Evolutionary conservation across 2,329 filamentous ascomycete genomes (phyloP), one percentile per base, ranked within the genome.

Genomic region (Ilyonectria robusta): DNA sequence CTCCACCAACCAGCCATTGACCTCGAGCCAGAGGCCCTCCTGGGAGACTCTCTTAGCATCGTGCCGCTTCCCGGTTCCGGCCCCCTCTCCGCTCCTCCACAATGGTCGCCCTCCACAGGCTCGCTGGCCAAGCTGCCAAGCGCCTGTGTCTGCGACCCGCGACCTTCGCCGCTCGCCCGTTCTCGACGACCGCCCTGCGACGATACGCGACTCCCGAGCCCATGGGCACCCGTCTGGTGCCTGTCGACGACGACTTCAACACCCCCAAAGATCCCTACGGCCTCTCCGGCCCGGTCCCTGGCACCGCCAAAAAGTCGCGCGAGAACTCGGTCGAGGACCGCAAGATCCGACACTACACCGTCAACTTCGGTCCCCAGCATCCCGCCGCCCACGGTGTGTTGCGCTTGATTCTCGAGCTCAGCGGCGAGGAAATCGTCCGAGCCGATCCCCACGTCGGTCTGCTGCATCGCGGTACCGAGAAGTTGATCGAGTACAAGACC

Each of bases 401-500:
- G 84, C 94, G 96, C 62, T 85, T 99, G 84, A 99, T 99, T 86
- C 89, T 99, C 77, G 96, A 99, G 83, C 89, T 99, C 80, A 98
- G 94, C 83, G 96, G 96, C 81, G 96, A 99, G 86, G 94, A 98
- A 84, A 98, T 99, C 79, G 87, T 99, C 78, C 93, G 96, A 80
- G 93, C 95, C 72, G 96, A 99, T 83, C 96, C 96, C 53, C 96
- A 99, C 84, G 95, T 99, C 77, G 96, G 96, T 65, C 86, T 99
- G 82, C 89, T 99, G 78, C 96, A 99, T 84, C 91, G 96, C 77
- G 96, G 96, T 75, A 99, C 96, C 70, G 96, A 99, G 88, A 99
- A 99, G 89, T 90, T 99, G 84, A 98, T 98, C 84, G 96, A 99
- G 88, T 99, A 99, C 89, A 98, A 97, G 89, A 97, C 95, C 76